Evolutionary conservation across 148 eudicot genomes (phyloP), one percentile per base, ranked within the genome.

Genomic region (Cornus florida): DNA sequence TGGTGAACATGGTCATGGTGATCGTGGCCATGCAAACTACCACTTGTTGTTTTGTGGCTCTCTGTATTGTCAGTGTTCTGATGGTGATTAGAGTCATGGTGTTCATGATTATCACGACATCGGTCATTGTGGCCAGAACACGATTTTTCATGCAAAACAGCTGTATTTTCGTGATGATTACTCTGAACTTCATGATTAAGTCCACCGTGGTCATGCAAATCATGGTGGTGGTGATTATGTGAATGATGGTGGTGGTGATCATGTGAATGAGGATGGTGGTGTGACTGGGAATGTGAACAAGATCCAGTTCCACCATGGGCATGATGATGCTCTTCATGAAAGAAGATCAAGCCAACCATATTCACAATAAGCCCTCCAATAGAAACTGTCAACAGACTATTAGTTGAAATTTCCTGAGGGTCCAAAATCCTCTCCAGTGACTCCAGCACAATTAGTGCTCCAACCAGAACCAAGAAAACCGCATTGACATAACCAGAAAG

Each of bases 301-400:
- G 92, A 79, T 71, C 92, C 89, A 23, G 79, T 73, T 68, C 95
- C 98, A 64, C 99, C 98, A 86, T 96, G 99, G 66, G 99, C 99
- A 87, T 91, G 97, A 89, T 96, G 99, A 86, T 96, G 99, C 80
- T 96, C 99, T 79, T 96, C 99, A 5, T 96, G 99, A 79, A 96
- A 96, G 78, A 93, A 96, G 14, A 96, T 88, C 81, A 96, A 87
- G 33, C 99, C 99, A 14, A 96, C 85, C 73, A 96, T 79, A 86
- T 96, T 96, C 67, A 96, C 99, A 66, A 94, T 77, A 59, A 96
- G 89, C 23, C 99, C 99, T 24, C 99, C 99, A 50, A 96, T 64
- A 46, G 99, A 96, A 82, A 96, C 99, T 39, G 86, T 77, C 81
- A 96, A 81, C 74, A 96, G 84, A 81, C 99, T 93, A 73, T 77